These are phyloP conservation scores for Parmales sp. DNA, from an alignment of 108 stramenopile genomes.

Conservation along the genomic window DNA sequence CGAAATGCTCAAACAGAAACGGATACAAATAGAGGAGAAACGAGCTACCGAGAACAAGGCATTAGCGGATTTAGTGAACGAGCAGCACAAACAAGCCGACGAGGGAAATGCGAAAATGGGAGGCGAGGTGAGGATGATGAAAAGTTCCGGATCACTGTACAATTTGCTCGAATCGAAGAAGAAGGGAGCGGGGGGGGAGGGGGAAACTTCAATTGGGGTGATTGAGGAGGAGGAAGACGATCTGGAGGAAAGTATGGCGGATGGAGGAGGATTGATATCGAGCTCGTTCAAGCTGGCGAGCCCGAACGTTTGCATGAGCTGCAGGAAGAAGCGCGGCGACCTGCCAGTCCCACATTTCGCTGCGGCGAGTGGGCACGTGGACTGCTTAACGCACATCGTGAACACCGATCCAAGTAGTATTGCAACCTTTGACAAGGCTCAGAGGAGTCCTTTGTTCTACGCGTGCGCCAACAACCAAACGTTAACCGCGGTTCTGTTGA, in stretches of 20 bases:
- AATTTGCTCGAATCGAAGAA: neutral
- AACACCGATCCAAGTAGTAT: neutral
- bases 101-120: neutral
- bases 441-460: constrained; percentile 1
- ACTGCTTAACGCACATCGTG: constrained; percentile 1
- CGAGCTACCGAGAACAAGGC: neutral
- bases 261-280: no score
- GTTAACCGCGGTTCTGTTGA: neutral
- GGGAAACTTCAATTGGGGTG: constrained; percentile 1
- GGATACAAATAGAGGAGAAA: neutral
- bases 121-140: neutral
- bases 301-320: neutral
- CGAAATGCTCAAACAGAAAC: neutral
- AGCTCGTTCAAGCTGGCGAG: no score
- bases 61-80: neutral
- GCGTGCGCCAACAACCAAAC: constrained; percentile 10
- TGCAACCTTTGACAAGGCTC: constrained; percentile 6
- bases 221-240: neutral
- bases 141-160: neutral
- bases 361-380: neutral
- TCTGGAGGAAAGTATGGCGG: no score
- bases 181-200: neutral
- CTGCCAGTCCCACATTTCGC: neutral
- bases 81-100: neutral
- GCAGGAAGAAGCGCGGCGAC: neutral